Percentiles rank a stretch among this genome's conserved stretches.
Evolutionary conservation across 2,329 filamentous ascomycete genomes (phyloP).

Genomic region (Penicillium brevicompactum): DNA sequence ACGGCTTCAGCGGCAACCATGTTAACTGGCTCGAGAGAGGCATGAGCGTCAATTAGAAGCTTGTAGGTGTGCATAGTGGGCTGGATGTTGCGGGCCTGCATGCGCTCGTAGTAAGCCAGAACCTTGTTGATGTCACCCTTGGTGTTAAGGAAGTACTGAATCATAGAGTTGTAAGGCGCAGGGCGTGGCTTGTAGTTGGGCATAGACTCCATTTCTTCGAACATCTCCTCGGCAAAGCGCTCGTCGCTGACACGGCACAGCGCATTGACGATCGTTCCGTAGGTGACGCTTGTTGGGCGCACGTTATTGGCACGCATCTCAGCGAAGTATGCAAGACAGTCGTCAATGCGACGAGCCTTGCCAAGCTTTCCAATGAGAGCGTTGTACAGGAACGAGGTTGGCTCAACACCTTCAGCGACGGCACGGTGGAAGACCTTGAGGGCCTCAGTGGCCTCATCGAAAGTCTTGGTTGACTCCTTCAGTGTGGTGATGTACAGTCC

Average conservation of each 20-base stretch:
- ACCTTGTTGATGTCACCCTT: conserved; percentile 96
- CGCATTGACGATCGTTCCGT: conserved; percentile 97
- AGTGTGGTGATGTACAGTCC: conserved; percentile 99
- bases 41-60: conserved; percentile 91
- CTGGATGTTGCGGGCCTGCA: conserved; percentile 82
- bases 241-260: conserved; percentile 96
- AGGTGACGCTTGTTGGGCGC: conserved; percentile 94
- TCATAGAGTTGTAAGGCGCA: conserved; percentile 98
- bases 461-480: conserved; percentile 95
- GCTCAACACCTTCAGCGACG: conserved; percentile 89
- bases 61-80: conserved; percentile 98
- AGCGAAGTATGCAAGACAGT: conserved; percentile 96
- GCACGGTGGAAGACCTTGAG: conserved; percentile 97
- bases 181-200: conserved; percentile 98
- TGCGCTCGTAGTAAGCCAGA: conserved; percentile 89
- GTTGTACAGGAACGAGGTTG: conserved; percentile 96
- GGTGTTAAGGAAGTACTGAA: conserved; percentile 98
- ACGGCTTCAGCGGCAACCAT: conserved; percentile 86
- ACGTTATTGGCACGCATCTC: conserved; percentile 95
- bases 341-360: conserved; percentile 95
- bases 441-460: conserved; percentile 94
- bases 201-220: conserved; percentile 99
- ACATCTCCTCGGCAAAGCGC: conserved; percentile 95
- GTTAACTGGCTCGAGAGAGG: conserved; percentile 87
- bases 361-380: conserved; percentile 97